phyloP scores from a whole-genome alignment of 148 eudicot species.

The Dysphania ambrosioides region DNA sequence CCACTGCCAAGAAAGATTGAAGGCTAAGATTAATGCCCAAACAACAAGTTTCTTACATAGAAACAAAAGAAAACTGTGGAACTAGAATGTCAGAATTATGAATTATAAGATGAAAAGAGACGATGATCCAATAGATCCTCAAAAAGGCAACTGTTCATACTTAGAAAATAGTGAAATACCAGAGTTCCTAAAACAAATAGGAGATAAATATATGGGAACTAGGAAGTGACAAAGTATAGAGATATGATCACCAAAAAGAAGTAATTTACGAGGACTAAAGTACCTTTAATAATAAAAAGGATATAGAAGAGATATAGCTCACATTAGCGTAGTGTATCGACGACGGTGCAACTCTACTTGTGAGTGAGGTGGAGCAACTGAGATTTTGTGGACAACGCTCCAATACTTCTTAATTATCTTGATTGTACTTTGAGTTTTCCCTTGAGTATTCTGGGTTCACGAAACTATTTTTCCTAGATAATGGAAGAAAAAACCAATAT shows the following conservation, averaged over 20 bases:
- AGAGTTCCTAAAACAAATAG: neutral
- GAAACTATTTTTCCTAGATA: too few species aligned
- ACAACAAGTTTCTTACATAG: neutral
- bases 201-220: neutral
- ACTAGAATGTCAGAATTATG: neutral
- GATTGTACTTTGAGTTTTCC: too few species aligned
- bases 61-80: constrained; percentile 2
- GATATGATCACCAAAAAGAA: constrained; percentile 9
- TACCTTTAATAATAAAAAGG: too few species aligned
- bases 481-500: too few species aligned
- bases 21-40: constrained; percentile 7
- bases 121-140: neutral
- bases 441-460: too few species aligned
- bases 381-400: too few species aligned
- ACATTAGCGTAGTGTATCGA: too few species aligned
- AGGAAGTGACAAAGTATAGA: neutral
- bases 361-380: too few species aligned
- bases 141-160: neutral
- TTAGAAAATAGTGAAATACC: too few species aligned
- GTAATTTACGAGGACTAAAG: constrained; percentile 7
- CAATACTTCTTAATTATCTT: too few species aligned
- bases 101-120: constrained; percentile 5
- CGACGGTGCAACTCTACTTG: too few species aligned
- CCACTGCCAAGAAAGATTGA: constrained; percentile 56
- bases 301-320: too few species aligned